Percentiles rank a stretch among this genome's conserved stretches.
phyloP scores from a whole-genome alignment of 2,329 filamentous ascomycete genomes.

The Niveomyces coronatus region DNA sequence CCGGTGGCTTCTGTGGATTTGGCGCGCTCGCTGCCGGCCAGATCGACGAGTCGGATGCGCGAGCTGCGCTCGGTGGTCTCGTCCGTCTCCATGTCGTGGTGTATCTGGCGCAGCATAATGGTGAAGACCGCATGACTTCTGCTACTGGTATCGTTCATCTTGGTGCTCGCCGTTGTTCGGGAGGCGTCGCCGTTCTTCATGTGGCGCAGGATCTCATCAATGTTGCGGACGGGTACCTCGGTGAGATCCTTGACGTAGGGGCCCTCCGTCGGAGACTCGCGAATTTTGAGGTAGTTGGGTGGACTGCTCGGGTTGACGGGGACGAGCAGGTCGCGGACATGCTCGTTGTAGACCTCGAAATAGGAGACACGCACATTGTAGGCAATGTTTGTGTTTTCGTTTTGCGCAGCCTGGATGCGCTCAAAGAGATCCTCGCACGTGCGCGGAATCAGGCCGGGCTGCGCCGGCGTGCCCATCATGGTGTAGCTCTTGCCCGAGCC shows the following conservation, averaged over 20 bases:
- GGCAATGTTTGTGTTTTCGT: slow-evolving; percentile 81
- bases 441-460: slow-evolving; percentile 84
- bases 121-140: slow-evolving; percentile 97
- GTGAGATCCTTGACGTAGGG: slow-evolving; percentile 96
- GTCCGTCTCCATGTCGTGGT: slow-evolving; percentile 94
- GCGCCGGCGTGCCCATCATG: slow-evolving; percentile 83
- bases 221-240: slow-evolving; percentile 81
- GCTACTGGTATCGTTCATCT: slow-evolving; percentile 98
- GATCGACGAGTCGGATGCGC: slow-evolving; percentile 86
- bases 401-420: slow-evolving; percentile 67
- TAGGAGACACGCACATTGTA: slow-evolving; percentile 97
- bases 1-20: slow-evolving; percentile 94
- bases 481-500: slow-evolving; percentile 97
- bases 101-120: slow-evolving; percentile 95
- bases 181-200: slow-evolving; percentile 87
- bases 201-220: slow-evolving; percentile 75
- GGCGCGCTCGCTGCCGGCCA: slow-evolving; percentile 89
- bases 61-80: slow-evolving; percentile 93
- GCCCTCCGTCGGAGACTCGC: slow-evolving; percentile 87
- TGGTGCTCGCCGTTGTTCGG: slow-evolving; percentile 83
- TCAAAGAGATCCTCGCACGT: slow-evolving; percentile 96
- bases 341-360: slow-evolving; percentile 99
- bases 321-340: slow-evolving; percentile 86
- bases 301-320: slow-evolving; percentile 59
- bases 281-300: slow-evolving; percentile 91